Evolutionary conservation across 2,329 filamentous ascomycete species (phyloP).

Genomic region (Aspergillus hiratsukae): DNA sequence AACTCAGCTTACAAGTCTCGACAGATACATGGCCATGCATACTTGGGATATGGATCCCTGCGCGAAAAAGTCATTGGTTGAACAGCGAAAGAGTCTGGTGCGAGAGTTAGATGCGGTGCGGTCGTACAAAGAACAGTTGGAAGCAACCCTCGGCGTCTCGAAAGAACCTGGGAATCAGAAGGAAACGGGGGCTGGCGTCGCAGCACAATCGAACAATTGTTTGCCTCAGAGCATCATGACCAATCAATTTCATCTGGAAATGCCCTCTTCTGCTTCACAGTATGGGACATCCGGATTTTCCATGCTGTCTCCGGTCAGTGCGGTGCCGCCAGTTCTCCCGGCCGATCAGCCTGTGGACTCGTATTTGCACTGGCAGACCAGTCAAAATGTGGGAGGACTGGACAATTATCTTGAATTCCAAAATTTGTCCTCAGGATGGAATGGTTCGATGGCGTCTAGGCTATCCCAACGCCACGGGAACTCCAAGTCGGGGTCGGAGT

Average conservation of each 20-base stretch:
- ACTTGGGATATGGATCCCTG: conserved; percentile 33
- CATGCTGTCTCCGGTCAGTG: background rate
- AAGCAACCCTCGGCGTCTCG: conserved; percentile 17
- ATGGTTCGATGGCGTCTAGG: background rate
- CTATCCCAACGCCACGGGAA: background rate
- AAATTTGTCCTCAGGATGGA: background rate
- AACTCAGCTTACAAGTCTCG: conserved; percentile 31
- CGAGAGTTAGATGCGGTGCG: conserved; percentile 35
- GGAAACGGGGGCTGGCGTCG: background rate
- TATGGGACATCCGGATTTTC: background rate
- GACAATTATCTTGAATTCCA: background rate
- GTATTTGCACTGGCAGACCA: background rate
- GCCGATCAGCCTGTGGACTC: background rate
- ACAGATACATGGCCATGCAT: conserved; percentile 37
- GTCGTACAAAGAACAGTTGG: conserved; percentile 32
- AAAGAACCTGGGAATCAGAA: conserved; percentile 5
- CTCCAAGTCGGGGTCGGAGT: background rate
- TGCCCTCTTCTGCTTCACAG: background rate
- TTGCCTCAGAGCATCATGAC: background rate
- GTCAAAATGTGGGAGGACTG: background rate
- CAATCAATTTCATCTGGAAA: background rate
- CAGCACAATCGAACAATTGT: background rate
- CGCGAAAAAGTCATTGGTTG: conserved; percentile 31
- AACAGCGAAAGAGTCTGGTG: conserved; percentile 34
- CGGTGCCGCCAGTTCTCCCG: background rate